A percentile compares a stretch with the other conserved stretches of the same genome.
These are phyloP conservation scores for Bretschneidera sinensis DNA, from an alignment of 345 rosid species.

Conservation along the genomic window DNA sequence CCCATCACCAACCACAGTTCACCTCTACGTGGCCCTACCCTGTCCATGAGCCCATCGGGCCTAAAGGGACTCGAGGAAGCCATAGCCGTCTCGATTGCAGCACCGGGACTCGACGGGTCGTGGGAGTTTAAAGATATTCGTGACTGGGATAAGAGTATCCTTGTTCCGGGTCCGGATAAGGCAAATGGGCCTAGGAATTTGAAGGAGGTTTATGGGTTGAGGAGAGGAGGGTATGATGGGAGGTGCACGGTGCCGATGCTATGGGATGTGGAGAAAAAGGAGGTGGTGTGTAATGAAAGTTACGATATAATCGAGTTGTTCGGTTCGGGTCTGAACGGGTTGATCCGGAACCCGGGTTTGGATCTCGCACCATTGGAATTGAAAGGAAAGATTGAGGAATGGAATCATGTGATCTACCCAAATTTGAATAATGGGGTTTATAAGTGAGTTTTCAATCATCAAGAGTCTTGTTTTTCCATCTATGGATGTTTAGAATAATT, in stretches of 20 bases:
- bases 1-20: constrained; percentile 39
- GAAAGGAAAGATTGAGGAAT: constrained; percentile 48
- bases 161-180: constrained; percentile 56
- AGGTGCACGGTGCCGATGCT: constrained; percentile 82
- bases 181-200: constrained; percentile 54
- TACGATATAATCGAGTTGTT: constrained; percentile 68
- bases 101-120: constrained; percentile 73
- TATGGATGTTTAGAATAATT: background rate
- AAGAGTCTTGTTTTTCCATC: background rate
- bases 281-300: constrained; percentile 76
- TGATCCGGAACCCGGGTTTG: constrained; percentile 44
- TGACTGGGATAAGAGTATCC: constrained; percentile 23
- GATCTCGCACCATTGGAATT: constrained; percentile 54
- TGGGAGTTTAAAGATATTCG: constrained; percentile 56
- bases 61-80: constrained; percentile 75
- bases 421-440: constrained; percentile 80
- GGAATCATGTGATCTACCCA: constrained; percentile 75
- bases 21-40: constrained; percentile 86
- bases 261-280: constrained; percentile 60
- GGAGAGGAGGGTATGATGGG: constrained; percentile 63
- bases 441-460: constrained; percentile 40
- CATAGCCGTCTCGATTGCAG: constrained; percentile 62
- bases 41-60: constrained; percentile 95
- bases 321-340: constrained; percentile 55
- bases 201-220: constrained; percentile 59